Conservation (phyloP, 768 basidiomycete genomes). For the Gymnopilus junonius region DNA sequence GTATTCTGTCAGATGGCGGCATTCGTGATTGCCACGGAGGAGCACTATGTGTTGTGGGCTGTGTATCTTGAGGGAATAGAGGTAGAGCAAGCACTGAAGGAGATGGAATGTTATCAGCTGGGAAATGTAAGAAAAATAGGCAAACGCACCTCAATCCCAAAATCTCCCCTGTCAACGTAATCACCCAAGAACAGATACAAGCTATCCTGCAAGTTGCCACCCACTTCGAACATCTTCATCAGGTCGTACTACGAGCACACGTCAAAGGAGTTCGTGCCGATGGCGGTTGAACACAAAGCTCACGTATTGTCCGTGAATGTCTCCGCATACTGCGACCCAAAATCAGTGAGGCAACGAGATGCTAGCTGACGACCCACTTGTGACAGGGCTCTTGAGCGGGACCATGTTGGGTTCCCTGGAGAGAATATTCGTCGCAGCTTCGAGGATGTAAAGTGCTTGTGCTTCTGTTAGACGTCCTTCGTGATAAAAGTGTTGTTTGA, state of each 20-base stretch:
- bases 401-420: slow-evolving; percentile 84
- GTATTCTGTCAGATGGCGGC: slow-evolving; percentile 94
- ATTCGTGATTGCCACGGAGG: slow-evolving; percentile 96
- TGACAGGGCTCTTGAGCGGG: slow-evolving; percentile 86
- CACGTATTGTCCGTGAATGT: slow-evolving; percentile 98
- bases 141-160: slow-evolving; percentile 60
- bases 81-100: slow-evolving; percentile 81
- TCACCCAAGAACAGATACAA: slow-evolving; percentile 94
- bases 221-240: slow-evolving; percentile 97
- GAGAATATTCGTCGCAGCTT: slow-evolving; percentile 67
- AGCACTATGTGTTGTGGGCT: slow-evolving; percentile 83
- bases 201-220: slow-evolving; percentile 81
- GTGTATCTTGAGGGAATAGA: slow-evolving; percentile 92
- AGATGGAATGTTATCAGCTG: not conserved
- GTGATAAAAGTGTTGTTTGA: slow-evolving; percentile 88
- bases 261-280: not conserved
- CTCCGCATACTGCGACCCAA: slow-evolving; percentile 77
- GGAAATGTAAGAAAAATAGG: not conserved
- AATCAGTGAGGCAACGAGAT: slow-evolving; percentile 2
- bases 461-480: slow-evolving; percentile 84
- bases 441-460: slow-evolving; percentile 85
- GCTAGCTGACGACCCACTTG: slow-evolving; percentile 59
- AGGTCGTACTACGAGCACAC: slow-evolving; percentile 77
- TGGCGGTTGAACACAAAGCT: slow-evolving; percentile 16
- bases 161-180: slow-evolving; percentile 96